These are phyloP conservation scores for Aureobasidium sp. DNA, from an alignment of 2,329 filamentous ascomycete genomes.

Conservation along the genomic window DNA sequence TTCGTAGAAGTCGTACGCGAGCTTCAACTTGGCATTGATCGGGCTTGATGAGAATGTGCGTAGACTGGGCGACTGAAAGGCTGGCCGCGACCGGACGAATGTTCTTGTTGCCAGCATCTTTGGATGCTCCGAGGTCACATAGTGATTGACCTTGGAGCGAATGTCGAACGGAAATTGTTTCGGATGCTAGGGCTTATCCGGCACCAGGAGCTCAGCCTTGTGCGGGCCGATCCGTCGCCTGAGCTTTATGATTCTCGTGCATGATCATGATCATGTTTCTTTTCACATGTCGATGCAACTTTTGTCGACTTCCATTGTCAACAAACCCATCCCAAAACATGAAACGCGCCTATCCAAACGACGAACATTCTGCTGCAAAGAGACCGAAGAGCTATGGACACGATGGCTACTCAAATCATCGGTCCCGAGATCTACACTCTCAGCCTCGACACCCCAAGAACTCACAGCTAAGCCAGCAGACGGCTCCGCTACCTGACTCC, in stretches of 20 bases:
- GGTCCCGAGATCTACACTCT: background rate
- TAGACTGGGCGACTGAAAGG: background rate
- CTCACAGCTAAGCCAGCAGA: background rate
- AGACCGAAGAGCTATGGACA: background rate
- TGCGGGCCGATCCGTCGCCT: background rate
- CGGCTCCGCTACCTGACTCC: conserved; percentile 3
- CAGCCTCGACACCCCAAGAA: background rate
- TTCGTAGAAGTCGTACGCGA: conserved; percentile 61
- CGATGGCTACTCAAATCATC: background rate
- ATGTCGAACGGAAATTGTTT: conserved; percentile 9
- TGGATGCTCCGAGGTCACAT: background rate
- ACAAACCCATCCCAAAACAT: background rate
- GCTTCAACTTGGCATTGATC: conserved; percentile 20
- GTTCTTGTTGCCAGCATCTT: conserved; percentile 8
- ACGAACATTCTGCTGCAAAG: background rate
- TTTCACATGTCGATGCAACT: conserved; percentile 2
- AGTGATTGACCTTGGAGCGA: background rate
- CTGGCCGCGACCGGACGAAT: conserved; percentile 2
- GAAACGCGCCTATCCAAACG: background rate
- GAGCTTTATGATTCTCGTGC: background rate
- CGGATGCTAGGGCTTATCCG: background rate
- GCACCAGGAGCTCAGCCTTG: background rate
- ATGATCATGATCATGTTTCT: conserved; percentile 8
- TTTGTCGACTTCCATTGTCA: background rate
- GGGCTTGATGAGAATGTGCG: conserved; percentile 8